phyloP scores from a whole-genome alignment of 106 monocot genomes.

The Posidonia australis region DNA sequence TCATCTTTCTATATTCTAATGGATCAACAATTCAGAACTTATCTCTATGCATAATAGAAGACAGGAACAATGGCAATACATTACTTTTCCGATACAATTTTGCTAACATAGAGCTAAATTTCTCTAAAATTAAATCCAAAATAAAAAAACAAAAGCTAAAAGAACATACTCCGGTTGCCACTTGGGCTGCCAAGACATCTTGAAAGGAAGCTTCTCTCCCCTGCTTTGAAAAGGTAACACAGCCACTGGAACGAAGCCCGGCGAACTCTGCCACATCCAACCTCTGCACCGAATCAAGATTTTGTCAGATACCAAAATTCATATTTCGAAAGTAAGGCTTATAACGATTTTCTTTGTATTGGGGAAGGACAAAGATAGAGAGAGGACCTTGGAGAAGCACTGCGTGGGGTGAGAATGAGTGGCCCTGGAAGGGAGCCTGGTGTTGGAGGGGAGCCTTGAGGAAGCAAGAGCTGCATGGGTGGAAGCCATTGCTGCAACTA shows the following conservation, averaged over 20 bases:
- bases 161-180: slow-evolving; percentile 37
- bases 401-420: slow-evolving; percentile 14
- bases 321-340: not conserved
- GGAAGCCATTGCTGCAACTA: slow-evolving; percentile 37
- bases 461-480: slow-evolving; percentile 89
- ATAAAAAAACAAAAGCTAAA: not conserved
- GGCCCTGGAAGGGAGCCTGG: slow-evolving; percentile 37
- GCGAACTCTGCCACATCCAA: slow-evolving; percentile 63
- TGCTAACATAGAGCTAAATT: too few species aligned
- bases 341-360: not conserved
- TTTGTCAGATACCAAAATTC: too few species aligned
- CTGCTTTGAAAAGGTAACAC: slow-evolving; percentile 22
- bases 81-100: too few species aligned
- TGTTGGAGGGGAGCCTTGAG: slow-evolving; percentile 65
- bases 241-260: slow-evolving; percentile 52
- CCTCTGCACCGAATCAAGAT: slow-evolving; percentile 26
- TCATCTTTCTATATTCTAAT: too few species aligned
- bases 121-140: too few species aligned
- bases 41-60: too few species aligned
- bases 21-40: too few species aligned
- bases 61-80: too few species aligned
- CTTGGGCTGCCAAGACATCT: slow-evolving; percentile 49
- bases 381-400: slow-evolving; percentile 37
- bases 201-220: slow-evolving; percentile 50
- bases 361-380: not conserved